A percentile compares a stretch with the other conserved stretches of the same genome.
Evolutionary conservation across 352 stramenopile genomes (phyloP).

Genomic region (Phytophthora litchii): DNA sequence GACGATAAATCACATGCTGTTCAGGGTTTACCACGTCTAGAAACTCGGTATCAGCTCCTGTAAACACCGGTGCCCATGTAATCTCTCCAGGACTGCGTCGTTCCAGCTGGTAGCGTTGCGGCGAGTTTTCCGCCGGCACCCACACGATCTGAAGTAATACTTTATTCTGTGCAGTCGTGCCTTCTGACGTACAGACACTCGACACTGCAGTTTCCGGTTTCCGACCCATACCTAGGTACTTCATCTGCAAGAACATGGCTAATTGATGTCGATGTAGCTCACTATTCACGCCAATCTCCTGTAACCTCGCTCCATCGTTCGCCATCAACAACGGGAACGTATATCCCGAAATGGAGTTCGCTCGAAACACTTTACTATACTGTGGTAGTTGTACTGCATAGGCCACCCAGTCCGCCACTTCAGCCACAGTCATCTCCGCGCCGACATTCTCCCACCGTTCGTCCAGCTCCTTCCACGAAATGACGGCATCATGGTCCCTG

Average conservation of each 20-base stretch:
- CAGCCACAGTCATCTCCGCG: constrained; percentile 85
- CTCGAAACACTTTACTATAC: constrained; percentile 78
- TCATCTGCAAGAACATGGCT: constrained; percentile 83
- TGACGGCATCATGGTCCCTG: constrained; percentile 76
- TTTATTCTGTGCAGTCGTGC: constrained; percentile 32
- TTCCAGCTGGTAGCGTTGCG: constrained; percentile 75
- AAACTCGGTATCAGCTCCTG: constrained; percentile 72
- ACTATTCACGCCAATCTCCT: constrained; percentile 75
- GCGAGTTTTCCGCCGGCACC: constrained; percentile 50
- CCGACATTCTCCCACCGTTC: constrained; percentile 80
- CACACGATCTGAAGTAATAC: constrained; percentile 63
- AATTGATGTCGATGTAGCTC: constrained; percentile 81
- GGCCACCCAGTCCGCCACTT: constrained; percentile 84
- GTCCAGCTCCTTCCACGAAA: constrained; percentile 84
- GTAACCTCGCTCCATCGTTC: constrained; percentile 69
- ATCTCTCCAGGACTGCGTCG: constrained; percentile 64
- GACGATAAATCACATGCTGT: constrained; percentile 70
- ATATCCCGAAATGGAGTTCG: constrained; percentile 85
- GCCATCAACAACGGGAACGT: constrained; percentile 89
- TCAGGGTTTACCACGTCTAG: constrained; percentile 62
- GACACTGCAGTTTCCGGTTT: constrained; percentile 57
- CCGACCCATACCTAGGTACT: constrained; percentile 79
- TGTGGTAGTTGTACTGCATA: constrained; percentile 84
- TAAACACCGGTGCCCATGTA: constrained; percentile 64
- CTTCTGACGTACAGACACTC: constrained; percentile 43